Base-by-base conservation (phyloP, 2,329 filamentous ascomycete species). In the Colletotrichum theobromicola region DNA sequence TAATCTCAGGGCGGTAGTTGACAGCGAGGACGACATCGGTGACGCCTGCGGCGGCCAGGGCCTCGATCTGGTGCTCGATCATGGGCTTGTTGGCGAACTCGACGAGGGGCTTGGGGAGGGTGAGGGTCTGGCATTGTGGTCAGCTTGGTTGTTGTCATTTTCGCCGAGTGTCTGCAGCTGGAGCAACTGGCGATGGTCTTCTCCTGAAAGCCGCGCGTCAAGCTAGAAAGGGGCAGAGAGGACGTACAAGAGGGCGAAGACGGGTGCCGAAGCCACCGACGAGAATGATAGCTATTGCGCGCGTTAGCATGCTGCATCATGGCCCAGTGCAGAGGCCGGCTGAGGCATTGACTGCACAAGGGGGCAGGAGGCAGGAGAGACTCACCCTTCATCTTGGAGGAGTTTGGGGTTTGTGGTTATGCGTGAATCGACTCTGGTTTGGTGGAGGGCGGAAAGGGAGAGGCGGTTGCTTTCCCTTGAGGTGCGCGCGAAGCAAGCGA, bases 71-170 rank as follows among this genome's bases (percentile, higher is more conserved):
- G 87, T 98, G 96, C 82, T 97, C 91, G 85, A 99, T 98, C 96
- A 99, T 99, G 84, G 96, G 97, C 88, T 97, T 96, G 91, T 99
- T 99, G 83, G 92, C 95, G 83, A 99, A 99, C 88, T 99, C 96
- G 82, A 99, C 97, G 79, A 99, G 91, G 78, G 97, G 96, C 87
- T 98, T 99, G 76, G 96, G 96, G 79, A 98, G 94, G 66, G 97
- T 98, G 83, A 99, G 92, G 80, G 96, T 99, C 95, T 98, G 55
- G 50, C 65, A 62, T 75, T 26, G 61, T 65, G 63, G 75, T 76
- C 57, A 77, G 70, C 72, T 67, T n/a, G 30, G 21, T 26, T 37
- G 60, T 42, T 62, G 74, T 67, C n/a, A n/a, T 66, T 77, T 81
- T 37, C 28, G 32, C 26, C 66, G 57, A 35, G 61, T 69, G 67